Evolutionary conservation across 1,139 yeast species (phyloP).

Genomic region (Yamadazyma atmosphaerica): DNA sequence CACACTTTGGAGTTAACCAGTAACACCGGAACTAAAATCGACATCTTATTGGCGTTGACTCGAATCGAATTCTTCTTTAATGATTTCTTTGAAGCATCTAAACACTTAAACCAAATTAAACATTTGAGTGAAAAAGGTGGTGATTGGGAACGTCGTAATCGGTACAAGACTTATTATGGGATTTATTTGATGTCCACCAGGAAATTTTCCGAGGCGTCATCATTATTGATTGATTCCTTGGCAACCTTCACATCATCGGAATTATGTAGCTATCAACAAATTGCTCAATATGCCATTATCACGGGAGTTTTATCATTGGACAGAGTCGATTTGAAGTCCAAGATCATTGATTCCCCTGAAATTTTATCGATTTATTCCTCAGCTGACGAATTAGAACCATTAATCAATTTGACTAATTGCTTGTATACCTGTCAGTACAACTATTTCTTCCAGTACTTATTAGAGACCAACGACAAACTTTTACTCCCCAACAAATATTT

Average conservation of each 20-base stretch:
- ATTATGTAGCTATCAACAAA: constrained; percentile 82
- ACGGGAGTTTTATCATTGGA: constrained; percentile 82
- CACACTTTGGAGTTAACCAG: constrained; percentile 81
- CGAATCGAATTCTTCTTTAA: constrained; percentile 86
- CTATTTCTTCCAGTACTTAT: constrained; percentile 73
- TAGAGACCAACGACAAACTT: constrained; percentile 76
- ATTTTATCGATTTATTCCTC: constrained; percentile 77
- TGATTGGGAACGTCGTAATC: constrained; percentile 98
- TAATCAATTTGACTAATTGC: constrained; percentile 80
- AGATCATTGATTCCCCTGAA: constrained; percentile 93
- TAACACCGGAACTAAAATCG: constrained; percentile 88
- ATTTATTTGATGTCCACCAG: constrained; percentile 82
- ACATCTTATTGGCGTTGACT: constrained; percentile 74
- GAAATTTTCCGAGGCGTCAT: constrained; percentile 80
- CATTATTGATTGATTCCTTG: constrained; percentile 81
- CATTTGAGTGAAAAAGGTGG: constrained; percentile 91
- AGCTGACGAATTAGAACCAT: constrained; percentile 73
- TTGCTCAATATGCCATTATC: constrained; percentile 84
- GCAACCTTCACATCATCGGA: constrained; percentile 98
- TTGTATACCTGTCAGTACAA: constrained; percentile 88
- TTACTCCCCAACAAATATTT: constrained; percentile 75
- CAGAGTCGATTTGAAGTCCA: constrained; percentile 80
- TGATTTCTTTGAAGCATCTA: constrained; percentile 69
- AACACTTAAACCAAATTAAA: constrained; percentile 74
- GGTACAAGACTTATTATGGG: constrained; percentile 90